phyloP scores from a whole-genome alignment of 768 basidiomycete genomes.

The Holtermannia corniformis region DNA sequence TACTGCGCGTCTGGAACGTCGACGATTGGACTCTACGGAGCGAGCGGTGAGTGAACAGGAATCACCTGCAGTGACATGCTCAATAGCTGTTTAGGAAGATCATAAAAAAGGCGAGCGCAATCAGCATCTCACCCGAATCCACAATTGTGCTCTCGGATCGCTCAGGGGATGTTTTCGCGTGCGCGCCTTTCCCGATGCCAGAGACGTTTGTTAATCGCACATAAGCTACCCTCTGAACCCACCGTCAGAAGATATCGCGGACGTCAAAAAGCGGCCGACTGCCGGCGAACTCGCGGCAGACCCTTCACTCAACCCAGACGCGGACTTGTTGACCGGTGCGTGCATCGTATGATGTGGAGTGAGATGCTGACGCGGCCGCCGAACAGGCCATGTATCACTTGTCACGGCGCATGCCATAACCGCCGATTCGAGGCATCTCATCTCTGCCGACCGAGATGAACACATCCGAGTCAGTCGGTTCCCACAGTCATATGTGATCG shows the following conservation, averaged over 20 bases:
- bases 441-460: conserved; percentile 90
- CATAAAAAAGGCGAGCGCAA: not conserved
- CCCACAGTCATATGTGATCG: conserved; percentile 74
- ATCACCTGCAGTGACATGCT: no score
- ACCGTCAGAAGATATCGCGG: conserved; percentile 19
- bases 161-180: not conserved
- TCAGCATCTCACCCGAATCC: not conserved
- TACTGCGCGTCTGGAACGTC: not conserved
- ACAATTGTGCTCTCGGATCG: not conserved
- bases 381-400: conserved; percentile 73
- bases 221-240: conserved; percentile 60
- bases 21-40: not conserved
- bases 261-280: conserved; percentile 17
- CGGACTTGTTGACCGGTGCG: conserved; percentile 24
- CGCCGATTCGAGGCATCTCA: conserved; percentile 56
- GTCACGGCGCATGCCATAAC: conserved; percentile 65
- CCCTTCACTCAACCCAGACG: conserved; percentile 40
- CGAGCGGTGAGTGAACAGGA: not conserved
- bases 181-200: not conserved
- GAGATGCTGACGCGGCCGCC: not conserved
- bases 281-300: conserved; percentile 26
- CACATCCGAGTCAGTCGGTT: conserved; percentile 87
- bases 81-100: not conserved
- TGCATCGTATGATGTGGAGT: not conserved
- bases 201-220: not conserved